Percentiles rank a stretch among this genome's conserved stretches.
Conservation (phyloP, 352 stramenopile genomes). For the Phytophthora macrochlamydospora region DNA sequence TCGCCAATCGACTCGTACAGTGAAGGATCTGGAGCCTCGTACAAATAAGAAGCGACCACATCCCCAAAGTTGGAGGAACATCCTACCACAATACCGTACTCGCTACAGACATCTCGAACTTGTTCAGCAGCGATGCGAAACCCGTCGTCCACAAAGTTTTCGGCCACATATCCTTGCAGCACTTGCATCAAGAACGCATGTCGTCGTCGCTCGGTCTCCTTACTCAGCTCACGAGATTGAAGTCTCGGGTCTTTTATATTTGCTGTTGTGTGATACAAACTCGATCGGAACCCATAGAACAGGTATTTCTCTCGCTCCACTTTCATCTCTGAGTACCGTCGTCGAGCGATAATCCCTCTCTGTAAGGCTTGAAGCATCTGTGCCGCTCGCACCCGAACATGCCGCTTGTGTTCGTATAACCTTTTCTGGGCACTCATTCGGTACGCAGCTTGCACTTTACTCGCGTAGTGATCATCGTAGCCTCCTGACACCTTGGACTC, state of each 20-base stretch:
- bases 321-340: slow-evolving; percentile 59
- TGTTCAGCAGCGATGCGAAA: slow-evolving; percentile 42
- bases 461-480: slow-evolving; percentile 70
- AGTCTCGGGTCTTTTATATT: slow-evolving; percentile 51
- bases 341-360: slow-evolving; percentile 59
- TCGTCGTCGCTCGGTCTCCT: slow-evolving; percentile 46
- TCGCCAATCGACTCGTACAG: slow-evolving; percentile 16
- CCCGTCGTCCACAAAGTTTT: slow-evolving; percentile 42
- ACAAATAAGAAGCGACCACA: slow-evolving; percentile 39
- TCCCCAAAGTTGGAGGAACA: slow-evolving; percentile 56
- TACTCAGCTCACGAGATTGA: slow-evolving; percentile 39
- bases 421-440: slow-evolving; percentile 75
- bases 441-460: slow-evolving; percentile 70
- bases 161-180: slow-evolving; percentile 51
- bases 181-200: slow-evolving; percentile 76
- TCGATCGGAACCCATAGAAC: slow-evolving; percentile 74
- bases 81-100: slow-evolving; percentile 70
- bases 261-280: slow-evolving; percentile 42
- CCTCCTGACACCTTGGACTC: slow-evolving; percentile 61
- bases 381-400: slow-evolving; percentile 55
- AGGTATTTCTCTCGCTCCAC: slow-evolving; percentile 58
- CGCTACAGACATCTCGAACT: slow-evolving; percentile 51
- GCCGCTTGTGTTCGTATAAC: slow-evolving; percentile 49
- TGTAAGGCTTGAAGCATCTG: slow-evolving; percentile 73
- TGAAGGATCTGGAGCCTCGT: slow-evolving; percentile 2